These are phyloP conservation scores for Candida easanensis DNA, from an alignment of 805 yeast species.

Conservation along the genomic window DNA sequence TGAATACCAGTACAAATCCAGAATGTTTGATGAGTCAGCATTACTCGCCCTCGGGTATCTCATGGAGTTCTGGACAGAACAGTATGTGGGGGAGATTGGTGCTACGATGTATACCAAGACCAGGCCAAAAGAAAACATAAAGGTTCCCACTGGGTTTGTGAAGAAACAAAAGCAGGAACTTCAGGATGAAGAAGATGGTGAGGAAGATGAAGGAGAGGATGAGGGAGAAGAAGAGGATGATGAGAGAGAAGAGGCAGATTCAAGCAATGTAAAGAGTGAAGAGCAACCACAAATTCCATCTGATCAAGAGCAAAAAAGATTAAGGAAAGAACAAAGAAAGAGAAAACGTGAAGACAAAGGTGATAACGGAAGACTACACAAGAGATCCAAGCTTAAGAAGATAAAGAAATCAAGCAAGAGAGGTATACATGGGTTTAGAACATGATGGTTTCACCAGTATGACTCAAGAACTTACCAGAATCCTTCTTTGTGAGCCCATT, in stretches of 20 bases:
- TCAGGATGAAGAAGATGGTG: slow-evolving; percentile 2
- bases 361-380: not conserved
- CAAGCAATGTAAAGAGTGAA: too few relatives aligned
- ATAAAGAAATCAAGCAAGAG: not conserved
- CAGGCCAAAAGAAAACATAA: slow-evolving; percentile 8
- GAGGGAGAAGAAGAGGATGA: not conserved
- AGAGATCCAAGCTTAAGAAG: not conserved
- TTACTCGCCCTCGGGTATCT: slow-evolving; percentile 34
- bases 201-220: not conserved
- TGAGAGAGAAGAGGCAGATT: not conserved
- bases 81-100: slow-evolving; percentile 10
- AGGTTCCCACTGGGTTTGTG: too few relatives aligned
- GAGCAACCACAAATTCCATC: too few relatives aligned
- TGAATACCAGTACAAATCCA: slow-evolving; percentile 24
- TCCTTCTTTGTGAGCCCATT: slow-evolving; percentile 11
- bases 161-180: not conserved
- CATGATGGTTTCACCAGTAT: slow-evolving; percentile 15
- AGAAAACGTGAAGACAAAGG: not conserved
- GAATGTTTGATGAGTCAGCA: slow-evolving; percentile 35
- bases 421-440: slow-evolving; percentile 11
- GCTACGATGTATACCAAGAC: slow-evolving; percentile 10
- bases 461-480: slow-evolving; percentile 22
- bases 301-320: too few relatives aligned
- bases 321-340: too few relatives aligned
- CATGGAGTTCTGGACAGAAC: slow-evolving; percentile 37